Base-by-base conservation (phyloP, 164 flowering plant genomes). In the Umbellularia californica region DNA sequence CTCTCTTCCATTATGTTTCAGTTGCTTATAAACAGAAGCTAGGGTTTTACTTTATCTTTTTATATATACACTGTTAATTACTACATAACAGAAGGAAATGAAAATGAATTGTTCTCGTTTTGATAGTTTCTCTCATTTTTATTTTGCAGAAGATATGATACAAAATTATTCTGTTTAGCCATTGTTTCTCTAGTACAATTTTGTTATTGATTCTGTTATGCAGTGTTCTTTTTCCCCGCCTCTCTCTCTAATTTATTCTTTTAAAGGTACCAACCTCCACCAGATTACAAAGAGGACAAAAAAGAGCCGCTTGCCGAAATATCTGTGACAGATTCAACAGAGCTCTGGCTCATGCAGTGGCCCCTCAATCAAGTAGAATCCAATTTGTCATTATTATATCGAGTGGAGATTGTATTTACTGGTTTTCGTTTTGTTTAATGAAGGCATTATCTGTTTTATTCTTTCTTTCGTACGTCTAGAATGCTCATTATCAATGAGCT, bases 311-410 rank as follows among this genome's bases (percentile, higher is more conserved):
- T 87, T 60, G 58, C 82, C 20, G 82, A 77, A 10, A 82, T 83
- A 72, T 30, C 80, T 71, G 41, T 77, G 68, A 81, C 79, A 2
- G 87, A 82, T 41, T 81, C 87, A 2, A 79, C 83, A 2, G 89
- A 87, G 81, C 82, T 87, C 75, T 87, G 89, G 89, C 85, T 87
- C 51, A 79, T 87, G 41, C 85, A 85, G 30, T 83, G 83, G 82
- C 87, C 87, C 10, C 22, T 70, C 68, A 79, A 83, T 74, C 87
- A 82, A 71, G 87, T 84, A 73, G 66, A 2, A 15, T 62, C 2
- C 28, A 14, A 73, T 47, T 64, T 33, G 2, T n/a, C 2, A 55
- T 70, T 7, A 27, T 12, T 52, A 11, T 22, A 20, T 33, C 23
- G 3, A 2, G 30, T 30, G 71, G 72, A 66, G 25, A 41, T 27